Base-by-base conservation (phyloP, 768 basidiomycete genomes). In the Suillus plorans region DNA sequence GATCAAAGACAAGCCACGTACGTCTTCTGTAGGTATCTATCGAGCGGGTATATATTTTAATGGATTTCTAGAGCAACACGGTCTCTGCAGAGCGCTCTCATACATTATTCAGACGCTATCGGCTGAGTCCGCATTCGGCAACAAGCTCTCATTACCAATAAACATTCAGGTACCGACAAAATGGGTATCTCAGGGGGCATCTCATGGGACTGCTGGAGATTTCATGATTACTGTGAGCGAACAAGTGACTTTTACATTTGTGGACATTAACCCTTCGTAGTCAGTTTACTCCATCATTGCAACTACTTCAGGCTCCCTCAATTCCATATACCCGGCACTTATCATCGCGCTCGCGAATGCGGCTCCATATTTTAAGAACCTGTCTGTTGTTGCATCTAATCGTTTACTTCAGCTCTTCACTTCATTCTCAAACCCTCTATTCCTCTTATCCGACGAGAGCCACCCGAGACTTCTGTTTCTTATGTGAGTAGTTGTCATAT, bases 61-160 rank as follows among this genome's bases (percentile, higher is more conserved):
- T 4, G 45, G 13, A 16, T 65, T 16, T 66, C 45, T 70, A 95
- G 95, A 95, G 69, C 92, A 96, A 78, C 92, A 97, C 68, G 95
- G 95, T 0, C 79, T 97, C 12, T 92, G 95, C 71, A 86, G 97
- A 64, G 89, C 92, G 5, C 79, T 96, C 39, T 94, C 94, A 4
- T 98, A 97, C 76, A 90, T 97, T 66, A 80, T 99, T 5, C 97
- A 99, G 72, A 89, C 92, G 4, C 77, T 99, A 42, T 96, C 95
- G 3, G 90, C 95, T 0, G 94, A 97, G 69, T 82, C 85, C 37
- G 80, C 84, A 0, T 97, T 98, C 70, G 92, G 90, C 2, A 69
- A 76, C n/a, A 85, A 86, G 62, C 79, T 97, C 41, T 81, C 82
- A n/a, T 82, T 79, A 57, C 86, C 89, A 4, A 79, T 94, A 50